Conservation (phyloP, 495 filamentous ascomycete genomes). For the Tuber brumale region DNA sequence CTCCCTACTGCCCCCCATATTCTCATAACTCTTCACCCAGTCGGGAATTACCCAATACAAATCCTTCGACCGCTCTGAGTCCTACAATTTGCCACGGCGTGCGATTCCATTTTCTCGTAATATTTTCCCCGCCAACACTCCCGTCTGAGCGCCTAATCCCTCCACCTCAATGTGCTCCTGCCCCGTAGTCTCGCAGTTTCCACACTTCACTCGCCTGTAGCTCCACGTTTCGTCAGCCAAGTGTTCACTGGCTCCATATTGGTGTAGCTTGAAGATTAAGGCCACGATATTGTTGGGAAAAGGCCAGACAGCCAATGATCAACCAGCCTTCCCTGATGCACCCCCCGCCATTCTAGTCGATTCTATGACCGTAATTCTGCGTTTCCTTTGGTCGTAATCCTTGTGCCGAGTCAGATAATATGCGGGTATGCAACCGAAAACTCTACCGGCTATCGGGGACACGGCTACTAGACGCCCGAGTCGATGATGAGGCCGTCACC, state of each 20-base stretch:
- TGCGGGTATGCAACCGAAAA: slow-evolving; percentile 88
- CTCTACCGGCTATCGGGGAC: slow-evolving; percentile 65
- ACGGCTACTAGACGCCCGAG: neutral
- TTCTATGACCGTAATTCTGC: slow-evolving; percentile 83
- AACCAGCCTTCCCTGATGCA: slow-evolving; percentile 92
- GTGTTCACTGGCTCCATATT: slow-evolving; percentile 74
- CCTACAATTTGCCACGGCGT: slow-evolving; percentile 40
- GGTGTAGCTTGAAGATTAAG: slow-evolving; percentile 76
- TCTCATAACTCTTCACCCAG: slow-evolving; percentile 61
- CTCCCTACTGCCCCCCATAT: slow-evolving; percentile 66
- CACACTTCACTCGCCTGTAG: slow-evolving; percentile 72
- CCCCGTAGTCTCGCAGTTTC: slow-evolving; percentile 59
- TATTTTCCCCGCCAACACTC: slow-evolving; percentile 40
- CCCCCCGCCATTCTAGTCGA: slow-evolving; percentile 80
- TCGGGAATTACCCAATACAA: slow-evolving; percentile 78
- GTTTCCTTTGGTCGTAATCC: slow-evolving; percentile 63
- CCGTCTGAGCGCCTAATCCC: slow-evolving; percentile 31
- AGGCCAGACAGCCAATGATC: slow-evolving; percentile 84
- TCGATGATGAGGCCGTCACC: neutral
- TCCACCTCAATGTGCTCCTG: slow-evolving; percentile 38
- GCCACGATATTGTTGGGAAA: slow-evolving; percentile 82
- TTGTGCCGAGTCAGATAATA: slow-evolving; percentile 91
- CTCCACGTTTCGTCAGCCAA: slow-evolving; percentile 77
- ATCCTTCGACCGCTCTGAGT: slow-evolving; percentile 60
- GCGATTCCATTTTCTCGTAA: slow-evolving; percentile 45